Evolutionary conservation across 331 rosid species (phyloP).

Genomic region (Erythrophleum ivorense): DNA sequence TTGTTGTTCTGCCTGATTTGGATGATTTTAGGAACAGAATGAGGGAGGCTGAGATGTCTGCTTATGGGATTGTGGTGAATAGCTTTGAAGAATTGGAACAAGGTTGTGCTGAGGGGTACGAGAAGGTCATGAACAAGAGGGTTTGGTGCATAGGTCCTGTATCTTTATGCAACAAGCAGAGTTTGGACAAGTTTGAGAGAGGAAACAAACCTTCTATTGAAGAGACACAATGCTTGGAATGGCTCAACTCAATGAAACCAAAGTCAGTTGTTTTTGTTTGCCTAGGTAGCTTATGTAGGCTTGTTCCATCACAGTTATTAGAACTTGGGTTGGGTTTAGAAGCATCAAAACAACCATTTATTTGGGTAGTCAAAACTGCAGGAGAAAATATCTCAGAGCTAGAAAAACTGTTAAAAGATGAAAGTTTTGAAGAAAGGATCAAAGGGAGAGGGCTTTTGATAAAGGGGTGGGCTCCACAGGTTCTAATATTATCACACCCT

Average conservation of each 20-base stretch:
- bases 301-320: constrained; percentile 56
- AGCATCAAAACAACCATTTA: constrained; percentile 62
- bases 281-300: constrained; percentile 74
- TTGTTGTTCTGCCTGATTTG: constrained; percentile 56
- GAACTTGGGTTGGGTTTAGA: constrained; percentile 71
- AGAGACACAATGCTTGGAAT: constrained; percentile 53
- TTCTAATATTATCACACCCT: constrained; percentile 61
- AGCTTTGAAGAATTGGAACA: constrained; percentile 64
- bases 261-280: constrained; percentile 75
- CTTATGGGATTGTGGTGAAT: constrained; percentile 68
- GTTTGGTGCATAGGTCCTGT: constrained; percentile 88
- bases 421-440: constrained; percentile 62
- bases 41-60: constrained; percentile 57
- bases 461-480: constrained; percentile 87
- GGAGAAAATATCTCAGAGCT: constrained; percentile 40
- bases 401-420: constrained; percentile 59
- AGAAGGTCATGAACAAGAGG: constrained; percentile 48
- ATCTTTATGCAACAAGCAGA: constrained; percentile 58
- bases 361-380: constrained; percentile 66
- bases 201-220: constrained; percentile 67
- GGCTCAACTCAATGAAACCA: constrained; percentile 63
- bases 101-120: constrained; percentile 46
- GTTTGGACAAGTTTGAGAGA: constrained; percentile 61
- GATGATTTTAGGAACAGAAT: constrained; percentile 60
- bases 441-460: constrained; percentile 70